Conservation (phyloP, 805 yeast species). For the Lipomyces yamanashiensis region DNA sequence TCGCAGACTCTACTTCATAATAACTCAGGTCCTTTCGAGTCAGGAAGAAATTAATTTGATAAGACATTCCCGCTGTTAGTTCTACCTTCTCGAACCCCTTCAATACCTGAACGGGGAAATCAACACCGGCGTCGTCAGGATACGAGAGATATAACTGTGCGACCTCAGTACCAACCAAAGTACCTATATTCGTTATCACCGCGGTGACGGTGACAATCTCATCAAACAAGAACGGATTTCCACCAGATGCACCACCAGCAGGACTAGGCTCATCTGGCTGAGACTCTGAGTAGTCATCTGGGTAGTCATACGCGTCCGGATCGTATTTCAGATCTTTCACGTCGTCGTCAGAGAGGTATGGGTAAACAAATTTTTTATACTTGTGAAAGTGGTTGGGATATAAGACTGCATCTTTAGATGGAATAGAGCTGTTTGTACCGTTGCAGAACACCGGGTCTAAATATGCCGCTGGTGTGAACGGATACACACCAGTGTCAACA, state of each 20-base stretch:
- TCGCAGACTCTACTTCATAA: slow-evolving; percentile 61
- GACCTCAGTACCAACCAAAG: slow-evolving; percentile 53
- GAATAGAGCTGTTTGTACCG: slow-evolving; percentile 21
- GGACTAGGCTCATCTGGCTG: slow-evolving; percentile 40
- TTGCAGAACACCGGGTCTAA: neutral
- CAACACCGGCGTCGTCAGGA: slow-evolving; percentile 49
- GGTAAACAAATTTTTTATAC: slow-evolving; percentile 40
- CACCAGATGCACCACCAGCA: slow-evolving; percentile 59
- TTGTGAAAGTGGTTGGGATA: slow-evolving; percentile 45
- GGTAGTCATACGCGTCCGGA: slow-evolving; percentile 45
- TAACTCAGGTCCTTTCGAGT: slow-evolving; percentile 58
- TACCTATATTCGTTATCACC: slow-evolving; percentile 55
- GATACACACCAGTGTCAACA: slow-evolving; percentile 48
- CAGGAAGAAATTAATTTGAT: slow-evolving; percentile 51
- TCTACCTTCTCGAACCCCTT: slow-evolving; percentile 63
- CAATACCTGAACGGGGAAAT: slow-evolving; percentile 58
- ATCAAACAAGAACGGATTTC: slow-evolving; percentile 66
- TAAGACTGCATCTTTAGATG: slow-evolving; percentile 47
- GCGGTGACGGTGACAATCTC: slow-evolving; percentile 53
- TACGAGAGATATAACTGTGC: slow-evolving; percentile 60
- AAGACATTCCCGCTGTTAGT: slow-evolving; percentile 50
- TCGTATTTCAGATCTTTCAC: slow-evolving; percentile 18
- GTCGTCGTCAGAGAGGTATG: slow-evolving; percentile 29
- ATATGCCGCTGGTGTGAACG: slow-evolving; percentile 14
- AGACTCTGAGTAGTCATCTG: slow-evolving; percentile 47